Base-by-base conservation (phyloP, 2,329 filamentous ascomycete genomes). In the Fusarium redolens region DNA sequence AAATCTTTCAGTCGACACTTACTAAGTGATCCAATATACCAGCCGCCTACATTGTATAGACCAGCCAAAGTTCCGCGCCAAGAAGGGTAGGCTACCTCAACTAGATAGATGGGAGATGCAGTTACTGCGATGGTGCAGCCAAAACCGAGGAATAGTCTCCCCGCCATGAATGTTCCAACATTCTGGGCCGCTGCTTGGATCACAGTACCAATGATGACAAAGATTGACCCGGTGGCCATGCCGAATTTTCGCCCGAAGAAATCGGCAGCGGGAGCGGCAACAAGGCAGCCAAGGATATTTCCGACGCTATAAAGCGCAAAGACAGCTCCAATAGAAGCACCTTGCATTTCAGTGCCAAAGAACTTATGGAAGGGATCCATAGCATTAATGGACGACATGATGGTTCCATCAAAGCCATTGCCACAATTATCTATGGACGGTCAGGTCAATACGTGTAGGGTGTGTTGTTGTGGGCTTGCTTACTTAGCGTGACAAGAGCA, bases 11-110 rank as follows among this genome's bases (percentile, higher is more conserved):
- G 17, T 9, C 1, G 3, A 13, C 9, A 57, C 50, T 44, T 20
- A 57, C 59, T 7, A 13, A 61, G 50, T 1, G 50, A 61, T 25
- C 59, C 59, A 12, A 57, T 57, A n/a, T 61, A 61, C 59, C 59
- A 61, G 3, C 59, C 59, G 4, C 44, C 22, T 4, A 61, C 59
- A 18, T 61, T 61, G 12, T 61, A 61, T 0, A 61, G 48, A 4
- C 59, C 59, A 17, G 50, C 14, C 25, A 56, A 7, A 11, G 51
- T 56, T 57, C 59, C 59, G 1, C 59, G 50, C 59, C 59, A 61
- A 30, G 59, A 45, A 3, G 50, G 59, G 17, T 61, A 61, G 13
- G 59, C 28, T n/a, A 61, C 56, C 40, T 61, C 59, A 10, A 61
- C 59, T 1, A 61, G 38, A 14, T 61, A 61, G 17, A 61, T 61